Evolutionary conservation across 768 basidiomycete genomes (phyloP), one percentile per base, ranked within the genome.

Genomic region (Pleurotus giganteus): DNA sequence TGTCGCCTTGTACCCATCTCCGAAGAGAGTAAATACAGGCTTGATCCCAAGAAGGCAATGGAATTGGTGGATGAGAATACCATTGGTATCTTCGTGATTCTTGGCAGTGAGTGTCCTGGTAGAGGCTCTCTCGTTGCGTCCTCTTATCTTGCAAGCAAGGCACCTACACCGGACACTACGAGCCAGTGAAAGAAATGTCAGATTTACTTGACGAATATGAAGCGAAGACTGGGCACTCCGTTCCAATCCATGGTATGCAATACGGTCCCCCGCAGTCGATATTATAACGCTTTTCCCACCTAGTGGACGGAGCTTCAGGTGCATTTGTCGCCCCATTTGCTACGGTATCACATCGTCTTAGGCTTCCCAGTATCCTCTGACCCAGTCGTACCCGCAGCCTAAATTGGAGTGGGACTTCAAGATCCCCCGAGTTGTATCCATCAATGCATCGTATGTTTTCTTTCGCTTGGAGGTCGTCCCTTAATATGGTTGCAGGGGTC

Each of bases 111-210:
- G 69, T 60, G 4, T 24, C 28, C 4, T 15, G 5, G 11, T 31
- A 17, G 2, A 61, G 37, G 60, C 66, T 69, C 29, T 13, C 39
- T 21, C 21, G n/a, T 7, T 13, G n/a, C 39, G 80, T 77, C 23
- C 78, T 76, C 59, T 4, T 81, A 78, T n/a, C 75, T 74, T 60
- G 83, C 77, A 37, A 6, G 34, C 23, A 56, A 71, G 73, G 75
- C 50, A 79, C 76, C 2, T 89, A 88, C 65, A 88, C 88, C 13
- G 88, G 88, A 1, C 80, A 81, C 58, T 81, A 79, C 62, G 94
- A 96, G 62, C 84, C 88, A 11, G 94, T 97, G 28, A 81, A 89
- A 66, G 89, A 87, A 66, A 90, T 97, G 84, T 75, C 88, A 1
- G 84, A 86, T 37, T 76, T 90, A 8, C 74, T 87, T 41, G 85